These are phyloP conservation scores for Globisporangium parvum DNA, from an alignment of 352 stramenopile species.

Conservation along the genomic window DNA sequence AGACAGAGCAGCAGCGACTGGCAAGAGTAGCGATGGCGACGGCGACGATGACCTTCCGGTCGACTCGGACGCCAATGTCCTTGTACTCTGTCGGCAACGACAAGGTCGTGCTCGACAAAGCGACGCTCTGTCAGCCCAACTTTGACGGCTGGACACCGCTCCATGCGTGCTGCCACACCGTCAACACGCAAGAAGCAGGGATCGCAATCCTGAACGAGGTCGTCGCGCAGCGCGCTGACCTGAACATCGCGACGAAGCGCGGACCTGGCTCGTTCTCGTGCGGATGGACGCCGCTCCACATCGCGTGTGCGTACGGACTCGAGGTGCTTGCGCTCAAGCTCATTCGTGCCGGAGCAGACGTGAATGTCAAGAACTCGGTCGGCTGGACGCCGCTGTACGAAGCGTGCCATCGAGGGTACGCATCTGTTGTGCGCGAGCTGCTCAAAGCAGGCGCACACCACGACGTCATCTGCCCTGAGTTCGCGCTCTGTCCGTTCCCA, in stretches of 20 bases:
- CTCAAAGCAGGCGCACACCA: slow-evolving; percentile 56
- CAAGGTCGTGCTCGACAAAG: slow-evolving; percentile 66
- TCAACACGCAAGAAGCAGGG: slow-evolving; percentile 64
- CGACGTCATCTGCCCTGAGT: slow-evolving; percentile 70
- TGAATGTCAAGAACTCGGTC: slow-evolving; percentile 69
- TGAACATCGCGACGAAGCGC: slow-evolving; percentile 60
- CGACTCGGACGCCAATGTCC: slow-evolving; percentile 38
- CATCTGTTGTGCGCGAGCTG: slow-evolving; percentile 49
- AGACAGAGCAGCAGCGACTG: not conserved
- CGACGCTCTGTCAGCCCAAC: slow-evolving; percentile 59
- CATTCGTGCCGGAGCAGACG: slow-evolving; percentile 54
- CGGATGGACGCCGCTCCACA: slow-evolving; percentile 74
- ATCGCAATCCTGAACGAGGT: slow-evolving; percentile 71
- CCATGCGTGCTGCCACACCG: slow-evolving; percentile 66
- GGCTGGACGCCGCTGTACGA: slow-evolving; percentile 75
- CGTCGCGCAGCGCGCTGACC: slow-evolving; percentile 40
- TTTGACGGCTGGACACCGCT: slow-evolving; percentile 75
- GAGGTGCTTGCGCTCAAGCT: slow-evolving; percentile 68
- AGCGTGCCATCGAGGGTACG: slow-evolving; percentile 67
- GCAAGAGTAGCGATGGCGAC: slow-evolving; percentile 16
- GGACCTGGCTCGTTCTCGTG: slow-evolving; percentile 71
- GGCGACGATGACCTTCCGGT: slow-evolving; percentile 6
- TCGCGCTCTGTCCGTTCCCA: slow-evolving; percentile 70
- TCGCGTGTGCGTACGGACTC: slow-evolving; percentile 72
- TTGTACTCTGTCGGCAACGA: slow-evolving; percentile 68